phyloP scores from a whole-genome alignment of 441 rosid species.

The Eutrema salsugineum region DNA sequence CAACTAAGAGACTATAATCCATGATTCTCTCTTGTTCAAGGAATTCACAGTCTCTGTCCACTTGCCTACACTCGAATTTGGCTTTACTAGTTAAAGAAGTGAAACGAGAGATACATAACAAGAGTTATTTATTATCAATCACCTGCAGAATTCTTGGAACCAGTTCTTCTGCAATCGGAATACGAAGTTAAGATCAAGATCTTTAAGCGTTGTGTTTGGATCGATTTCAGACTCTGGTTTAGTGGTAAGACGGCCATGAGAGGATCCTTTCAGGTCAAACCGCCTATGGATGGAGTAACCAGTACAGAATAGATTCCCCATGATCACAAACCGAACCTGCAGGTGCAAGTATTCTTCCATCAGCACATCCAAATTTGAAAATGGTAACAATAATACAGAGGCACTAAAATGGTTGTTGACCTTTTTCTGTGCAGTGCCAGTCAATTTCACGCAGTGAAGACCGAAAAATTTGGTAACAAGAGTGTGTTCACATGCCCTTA shows the following conservation, averaged over 20 bases:
- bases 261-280: constrained; percentile 95
- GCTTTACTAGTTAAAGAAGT: not conserved
- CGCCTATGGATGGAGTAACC: constrained; percentile 78
- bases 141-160: constrained; percentile 98
- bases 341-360: constrained; percentile 18
- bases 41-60: constrained; percentile 90
- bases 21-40: constrained; percentile 94
- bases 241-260: constrained; percentile 86
- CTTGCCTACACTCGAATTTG: constrained; percentile 51
- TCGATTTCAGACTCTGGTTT: constrained; percentile 89
- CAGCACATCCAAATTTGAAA: constrained; percentile 10
- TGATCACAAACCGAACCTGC: constrained; percentile 90
- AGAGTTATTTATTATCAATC: not conserved
- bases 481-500: constrained; percentile 79
- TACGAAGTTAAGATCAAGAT: constrained; percentile 86
- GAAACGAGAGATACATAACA: not conserved
- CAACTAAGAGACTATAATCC: constrained; percentile 94
- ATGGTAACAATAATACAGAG: not conserved
- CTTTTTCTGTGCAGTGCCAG: constrained; percentile 92
- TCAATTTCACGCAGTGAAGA: constrained; percentile 84
- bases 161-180: constrained; percentile 74
- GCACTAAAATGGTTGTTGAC: constrained; percentile 32
- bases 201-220: constrained; percentile 85
- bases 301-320: constrained; percentile 93
- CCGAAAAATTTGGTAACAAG: constrained; percentile 87